Evolutionary conservation across 2,329 filamentous ascomycete genomes (phyloP).

Genomic region (Ampelomyces quisqualis): DNA sequence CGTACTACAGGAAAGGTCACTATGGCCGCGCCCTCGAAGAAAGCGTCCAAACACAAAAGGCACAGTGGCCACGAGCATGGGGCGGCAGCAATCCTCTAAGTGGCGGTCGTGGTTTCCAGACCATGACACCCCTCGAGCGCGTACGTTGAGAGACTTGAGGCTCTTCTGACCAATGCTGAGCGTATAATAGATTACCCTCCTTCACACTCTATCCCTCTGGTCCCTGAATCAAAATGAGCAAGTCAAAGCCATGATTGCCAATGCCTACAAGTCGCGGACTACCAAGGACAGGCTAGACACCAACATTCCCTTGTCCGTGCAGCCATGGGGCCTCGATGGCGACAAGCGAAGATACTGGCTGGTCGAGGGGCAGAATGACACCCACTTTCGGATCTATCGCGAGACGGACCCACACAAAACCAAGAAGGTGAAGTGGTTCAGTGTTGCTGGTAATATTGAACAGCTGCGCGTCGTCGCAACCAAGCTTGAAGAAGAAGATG

Average conservation of each 20-base stretch:
- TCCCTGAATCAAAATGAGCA: slow-evolving; percentile 83
- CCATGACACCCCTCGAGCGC: slow-evolving; percentile 77
- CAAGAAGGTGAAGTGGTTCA: slow-evolving; percentile 84
- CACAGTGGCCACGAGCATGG: slow-evolving; percentile 88
- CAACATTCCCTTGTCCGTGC: slow-evolving; percentile 86
- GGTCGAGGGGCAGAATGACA: slow-evolving; percentile 91
- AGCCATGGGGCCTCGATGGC: slow-evolving; percentile 86
- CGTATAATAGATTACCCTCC: slow-evolving; percentile 67
- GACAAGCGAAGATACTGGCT: slow-evolving; percentile 92
- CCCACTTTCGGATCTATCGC: slow-evolving; percentile 87
- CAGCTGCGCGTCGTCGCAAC: slow-evolving; percentile 75
- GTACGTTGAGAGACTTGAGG: slow-evolving; percentile 53
- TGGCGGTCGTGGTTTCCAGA: slow-evolving; percentile 76
- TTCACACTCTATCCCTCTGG: slow-evolving; percentile 85
- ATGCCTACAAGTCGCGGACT: slow-evolving; percentile 66
- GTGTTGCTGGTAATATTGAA: slow-evolving; percentile 84
- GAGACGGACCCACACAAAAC: slow-evolving; percentile 80
- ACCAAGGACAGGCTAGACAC: slow-evolving; percentile 76
- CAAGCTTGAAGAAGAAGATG: slow-evolving; percentile 75
- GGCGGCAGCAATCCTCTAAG: slow-evolving; percentile 77
- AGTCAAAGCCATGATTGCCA: slow-evolving; percentile 77
- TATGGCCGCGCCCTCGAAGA: slow-evolving; percentile 93
- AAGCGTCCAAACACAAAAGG: slow-evolving; percentile 78
- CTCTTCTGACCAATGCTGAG: slow-evolving; percentile 22
- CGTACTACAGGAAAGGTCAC: slow-evolving; percentile 71